A percentile compares a stretch with the other conserved stretches of the same genome.
These are phyloP conservation scores for Cryptococcus hybrid DNA, from an alignment of 1,284 basidiomycete genomes.

Conservation along the genomic window DNA sequence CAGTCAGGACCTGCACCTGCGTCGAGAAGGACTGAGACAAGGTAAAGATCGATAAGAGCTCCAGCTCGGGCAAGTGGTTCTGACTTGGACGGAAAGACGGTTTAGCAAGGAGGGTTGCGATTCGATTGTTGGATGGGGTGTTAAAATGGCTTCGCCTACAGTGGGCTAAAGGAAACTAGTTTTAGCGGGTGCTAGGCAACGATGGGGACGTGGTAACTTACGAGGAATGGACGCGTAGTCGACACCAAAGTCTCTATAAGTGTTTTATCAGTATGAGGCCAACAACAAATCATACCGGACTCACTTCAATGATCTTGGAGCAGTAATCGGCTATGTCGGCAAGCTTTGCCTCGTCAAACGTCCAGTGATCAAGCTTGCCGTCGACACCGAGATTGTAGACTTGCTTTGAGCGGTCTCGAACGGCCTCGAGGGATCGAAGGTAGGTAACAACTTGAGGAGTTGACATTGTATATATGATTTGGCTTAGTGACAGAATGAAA, in stretches of 20 bases:
- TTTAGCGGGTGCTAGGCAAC: background rate
- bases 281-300: slow-evolving; percentile 5
- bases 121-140: slow-evolving; percentile 59
- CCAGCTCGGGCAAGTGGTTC: slow-evolving; percentile 62
- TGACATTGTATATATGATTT: slow-evolving; percentile 4
- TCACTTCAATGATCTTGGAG: slow-evolving; percentile 70
- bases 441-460: slow-evolving; percentile 53
- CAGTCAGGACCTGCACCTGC: slow-evolving; percentile 87
- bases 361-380: slow-evolving; percentile 78
- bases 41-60: slow-evolving; percentile 82
- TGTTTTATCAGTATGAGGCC: background rate
- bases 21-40: slow-evolving; percentile 89
- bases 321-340: slow-evolving; percentile 74
- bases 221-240: slow-evolving; percentile 32
- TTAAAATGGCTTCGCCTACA: slow-evolving; percentile 84
- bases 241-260: slow-evolving; percentile 69
- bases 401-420: slow-evolving; percentile 75
- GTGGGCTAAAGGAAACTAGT: slow-evolving; percentile 57
- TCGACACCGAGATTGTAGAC: slow-evolving; percentile 74
- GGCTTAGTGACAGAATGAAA: too few species aligned
- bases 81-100: slow-evolving; percentile 17
- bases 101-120: slow-evolving; percentile 52
- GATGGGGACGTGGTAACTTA: slow-evolving; percentile 10
- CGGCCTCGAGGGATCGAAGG: slow-evolving; percentile 80
- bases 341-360: slow-evolving; percentile 75